Base-by-base conservation (phyloP, 129 eudicot species). In the Chrysanthemum lavandulifolium region DNA sequence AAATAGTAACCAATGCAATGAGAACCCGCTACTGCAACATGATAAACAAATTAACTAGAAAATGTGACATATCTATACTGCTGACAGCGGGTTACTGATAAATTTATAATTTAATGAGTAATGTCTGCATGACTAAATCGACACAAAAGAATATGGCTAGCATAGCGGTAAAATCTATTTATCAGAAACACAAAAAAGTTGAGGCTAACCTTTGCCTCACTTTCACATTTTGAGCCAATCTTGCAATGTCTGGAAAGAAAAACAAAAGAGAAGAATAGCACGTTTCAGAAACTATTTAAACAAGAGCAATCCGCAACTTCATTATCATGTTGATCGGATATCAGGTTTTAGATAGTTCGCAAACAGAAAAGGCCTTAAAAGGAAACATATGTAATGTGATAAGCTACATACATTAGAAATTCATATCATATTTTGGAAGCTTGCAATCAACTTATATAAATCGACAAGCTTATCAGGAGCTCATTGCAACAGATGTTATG, bases 151-250 rank as follows among this genome's bases (percentile, higher is more conserved):
- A 51, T 61, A 54, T 6, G 57, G 61, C 68, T 77, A 13, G 59
- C 29, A 58, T 4, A 57, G 43, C 10, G 36, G 33, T 68, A 8
- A 50, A 31, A 51, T 18, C 0, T 16, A 49, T 54, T 67, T 21
- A 47, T 36, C 45, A 36, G 1, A 40, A 45, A 9, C 19, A 21
- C 68, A 27, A 72, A 40, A 31, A 82, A 49, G 71, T 10, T 55
- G 71, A 75, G 65, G 69, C 82, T 71, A 60, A 94, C 98, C 98
- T 94, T 94, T 94, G 98, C 77, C 98, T 84, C 77, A 94, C 96
- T 90, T 94, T 94, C 76, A 94, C 97, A 80, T 84, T 45, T 84
- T 90, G 92, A 75, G 98, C 97, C 97, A 94, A 82, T 76, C 77
- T 86, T 12, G 90, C 91, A 75, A 94, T 86, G 87, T 86, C 98